Conservation (phyloP, 2,329 filamentous ascomycete species). For the Colletotrichum lindemuthianum region DNA sequence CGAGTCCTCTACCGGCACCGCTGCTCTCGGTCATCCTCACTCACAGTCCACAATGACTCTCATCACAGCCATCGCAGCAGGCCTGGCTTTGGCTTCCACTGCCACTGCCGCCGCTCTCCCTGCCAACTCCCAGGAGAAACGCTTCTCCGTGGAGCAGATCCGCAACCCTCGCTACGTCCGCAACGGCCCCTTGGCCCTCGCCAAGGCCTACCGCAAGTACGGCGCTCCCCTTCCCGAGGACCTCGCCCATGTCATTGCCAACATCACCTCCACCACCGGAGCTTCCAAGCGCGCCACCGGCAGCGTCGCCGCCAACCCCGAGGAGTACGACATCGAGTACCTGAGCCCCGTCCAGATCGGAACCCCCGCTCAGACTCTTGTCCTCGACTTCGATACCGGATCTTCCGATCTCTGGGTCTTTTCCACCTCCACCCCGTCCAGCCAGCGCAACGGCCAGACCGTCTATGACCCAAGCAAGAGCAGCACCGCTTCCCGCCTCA, state of each 20-base stretch:
- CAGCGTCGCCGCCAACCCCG: conserved; percentile 42
- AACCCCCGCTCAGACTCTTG: conserved; percentile 53
- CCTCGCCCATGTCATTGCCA: conserved; percentile 41
- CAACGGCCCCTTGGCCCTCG: conserved; percentile 47
- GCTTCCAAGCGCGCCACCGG: conserved; percentile 43
- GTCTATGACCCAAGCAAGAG: conserved; percentile 44
- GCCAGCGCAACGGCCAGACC: conserved; percentile 41
- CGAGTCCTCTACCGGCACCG: neutral
- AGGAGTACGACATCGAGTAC: conserved; percentile 49
- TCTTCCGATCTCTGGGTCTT: conserved; percentile 55
- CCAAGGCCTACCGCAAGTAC: conserved; percentile 51
- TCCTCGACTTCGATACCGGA: conserved; percentile 58
- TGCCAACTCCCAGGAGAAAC: conserved; percentile 28
- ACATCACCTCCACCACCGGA: conserved; percentile 31
- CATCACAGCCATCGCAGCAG: conserved; percentile 29
- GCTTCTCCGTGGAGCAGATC: conserved; percentile 48
- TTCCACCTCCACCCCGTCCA: conserved; percentile 41
- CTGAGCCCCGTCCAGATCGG: conserved; percentile 54
- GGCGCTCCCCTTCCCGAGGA: conserved; percentile 43
- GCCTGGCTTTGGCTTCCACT: conserved; percentile 39
- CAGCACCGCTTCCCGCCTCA: conserved; percentile 41
- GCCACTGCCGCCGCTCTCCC: conserved; percentile 37
- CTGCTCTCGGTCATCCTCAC: neutral
- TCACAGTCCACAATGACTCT: conserved; percentile 25
- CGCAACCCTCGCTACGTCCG: conserved; percentile 46